Conservation (phyloP, 345 rosid genomes). For the Brassica cretica region DNA sequence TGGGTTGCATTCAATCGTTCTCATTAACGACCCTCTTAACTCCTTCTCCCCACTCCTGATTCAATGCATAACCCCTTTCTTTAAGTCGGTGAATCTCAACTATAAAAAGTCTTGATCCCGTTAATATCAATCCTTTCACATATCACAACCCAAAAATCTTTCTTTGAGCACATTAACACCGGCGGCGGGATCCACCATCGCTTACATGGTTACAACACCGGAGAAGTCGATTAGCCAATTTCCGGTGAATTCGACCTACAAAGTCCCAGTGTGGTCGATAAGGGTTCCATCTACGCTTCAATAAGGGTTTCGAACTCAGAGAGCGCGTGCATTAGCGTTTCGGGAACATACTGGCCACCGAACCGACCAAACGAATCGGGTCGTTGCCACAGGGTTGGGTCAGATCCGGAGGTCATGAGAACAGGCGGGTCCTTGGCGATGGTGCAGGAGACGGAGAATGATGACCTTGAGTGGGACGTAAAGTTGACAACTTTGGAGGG, state of each 20-base stretch:
- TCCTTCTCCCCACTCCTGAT: not conserved
- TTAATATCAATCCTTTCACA: not conserved
- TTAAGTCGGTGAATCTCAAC: too few species aligned
- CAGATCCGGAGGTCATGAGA: slow-evolving; percentile 36
- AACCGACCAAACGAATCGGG: slow-evolving; percentile 89
- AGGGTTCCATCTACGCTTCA: too few species aligned
- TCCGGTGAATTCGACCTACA: too few species aligned
- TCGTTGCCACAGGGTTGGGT: slow-evolving; percentile 47
- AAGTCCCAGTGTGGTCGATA: too few species aligned
- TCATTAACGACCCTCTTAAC: not conserved
- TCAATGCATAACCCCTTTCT: not conserved
- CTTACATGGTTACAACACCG: too few species aligned
- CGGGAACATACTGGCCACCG: slow-evolving; percentile 96
- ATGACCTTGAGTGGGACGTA: slow-evolving; percentile 25
- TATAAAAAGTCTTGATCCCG: not conserved
- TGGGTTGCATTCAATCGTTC: not conserved
- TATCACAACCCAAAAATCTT: not conserved
- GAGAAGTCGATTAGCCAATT: too few species aligned
- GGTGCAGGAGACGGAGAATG: slow-evolving; percentile 50
- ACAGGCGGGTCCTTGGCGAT: slow-evolving; percentile 50
- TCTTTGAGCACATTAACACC: not conserved
- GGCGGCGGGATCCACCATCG: too few species aligned
- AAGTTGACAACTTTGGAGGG: slow-evolving; percentile 34
- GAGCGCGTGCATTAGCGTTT: slow-evolving; percentile 86
- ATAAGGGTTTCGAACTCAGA: slow-evolving; percentile 60